Evolutionary conservation across 345 rosid genomes (phyloP).

Genomic region (Sapria himalayana): DNA sequence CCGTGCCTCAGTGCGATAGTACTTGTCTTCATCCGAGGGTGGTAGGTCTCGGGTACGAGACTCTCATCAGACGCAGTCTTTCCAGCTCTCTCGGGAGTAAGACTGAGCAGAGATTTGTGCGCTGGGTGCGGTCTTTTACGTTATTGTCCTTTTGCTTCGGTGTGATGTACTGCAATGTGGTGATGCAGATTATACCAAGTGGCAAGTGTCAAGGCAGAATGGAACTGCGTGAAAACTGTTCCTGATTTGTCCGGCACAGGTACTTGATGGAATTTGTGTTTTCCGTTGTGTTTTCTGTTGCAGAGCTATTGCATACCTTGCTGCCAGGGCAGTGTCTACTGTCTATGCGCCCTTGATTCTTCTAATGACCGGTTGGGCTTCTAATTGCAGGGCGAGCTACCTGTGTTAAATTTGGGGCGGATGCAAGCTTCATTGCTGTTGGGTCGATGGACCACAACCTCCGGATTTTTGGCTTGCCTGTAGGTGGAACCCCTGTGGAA

Average conservation of each 20-base stretch:
- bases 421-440: conserved; percentile 62
- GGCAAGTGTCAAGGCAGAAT: conserved; percentile 78
- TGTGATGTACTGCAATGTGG: not conserved
- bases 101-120: not conserved
- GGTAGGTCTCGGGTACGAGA: not conserved
- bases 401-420: conserved; percentile 54
- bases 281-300: not conserved
- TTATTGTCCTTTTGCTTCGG: not conserved
- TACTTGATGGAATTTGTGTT: conserved; percentile 4
- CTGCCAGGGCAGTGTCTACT: too few species aligned
- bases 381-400: conserved; percentile 42
- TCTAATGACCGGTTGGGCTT: too few species aligned
- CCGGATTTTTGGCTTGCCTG: conserved; percentile 60
- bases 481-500: too few species aligned
- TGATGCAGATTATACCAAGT: conserved; percentile 60
- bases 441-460: conserved; percentile 91
- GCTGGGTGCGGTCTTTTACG: too few species aligned
- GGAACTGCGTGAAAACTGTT: conserved; percentile 70
- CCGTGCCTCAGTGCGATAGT: too few species aligned
- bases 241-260: conserved; percentile 99
- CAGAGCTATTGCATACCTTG: too few species aligned
- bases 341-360: not conserved
- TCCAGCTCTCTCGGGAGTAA: too few species aligned
- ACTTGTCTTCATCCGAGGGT: not conserved
- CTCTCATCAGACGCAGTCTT: not conserved